Evolutionary conservation across 2,329 filamentous ascomycete species (phyloP).

Genomic region (Pyrenophora graminea): DNA sequence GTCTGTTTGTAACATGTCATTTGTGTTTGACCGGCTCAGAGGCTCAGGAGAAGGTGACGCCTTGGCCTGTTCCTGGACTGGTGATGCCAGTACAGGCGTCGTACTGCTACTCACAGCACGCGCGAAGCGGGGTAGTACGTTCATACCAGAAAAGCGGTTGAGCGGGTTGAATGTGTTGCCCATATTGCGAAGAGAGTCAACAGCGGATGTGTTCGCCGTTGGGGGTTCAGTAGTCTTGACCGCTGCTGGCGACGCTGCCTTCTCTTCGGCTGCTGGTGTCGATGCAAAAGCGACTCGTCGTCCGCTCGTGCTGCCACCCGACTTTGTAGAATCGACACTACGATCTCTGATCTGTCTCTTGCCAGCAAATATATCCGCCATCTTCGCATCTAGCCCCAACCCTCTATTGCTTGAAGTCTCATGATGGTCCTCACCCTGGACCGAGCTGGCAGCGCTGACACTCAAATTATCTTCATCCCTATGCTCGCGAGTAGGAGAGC

Average conservation of each 20-base stretch:
- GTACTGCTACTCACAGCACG: constrained; percentile 52
- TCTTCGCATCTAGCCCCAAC: constrained; percentile 58
- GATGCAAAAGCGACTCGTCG: constrained; percentile 60
- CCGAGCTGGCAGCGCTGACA: constrained; percentile 57
- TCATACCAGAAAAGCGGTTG: constrained; percentile 74
- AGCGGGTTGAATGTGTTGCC: constrained; percentile 83
- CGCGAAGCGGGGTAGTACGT: constrained; percentile 76
- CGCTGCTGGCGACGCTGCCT: constrained; percentile 24
- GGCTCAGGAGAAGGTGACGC: constrained; percentile 27
- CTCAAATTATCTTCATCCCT: constrained; percentile 57
- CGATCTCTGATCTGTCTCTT: constrained; percentile 68
- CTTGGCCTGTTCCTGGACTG: constrained; percentile 41
- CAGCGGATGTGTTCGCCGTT: constrained; percentile 59
- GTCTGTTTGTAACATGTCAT: constrained; percentile 28
- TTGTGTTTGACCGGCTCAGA: constrained; percentile 22
- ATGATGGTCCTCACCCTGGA: constrained; percentile 50
- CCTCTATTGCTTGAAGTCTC: constrained; percentile 35
- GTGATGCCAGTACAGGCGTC: constrained; percentile 49
- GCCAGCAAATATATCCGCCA: constrained; percentile 73
- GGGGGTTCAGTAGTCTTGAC: constrained; percentile 35
- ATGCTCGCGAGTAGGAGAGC: constrained; percentile 62
- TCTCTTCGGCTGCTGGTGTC: constrained; percentile 29
- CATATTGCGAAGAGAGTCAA: constrained; percentile 81
- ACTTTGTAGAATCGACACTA: constrained; percentile 74
- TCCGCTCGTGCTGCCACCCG: constrained; percentile 63